These are phyloP conservation scores for Quercus phellos DNA, from an alignment of 331 rosid genomes.

Conservation along the genomic window DNA sequence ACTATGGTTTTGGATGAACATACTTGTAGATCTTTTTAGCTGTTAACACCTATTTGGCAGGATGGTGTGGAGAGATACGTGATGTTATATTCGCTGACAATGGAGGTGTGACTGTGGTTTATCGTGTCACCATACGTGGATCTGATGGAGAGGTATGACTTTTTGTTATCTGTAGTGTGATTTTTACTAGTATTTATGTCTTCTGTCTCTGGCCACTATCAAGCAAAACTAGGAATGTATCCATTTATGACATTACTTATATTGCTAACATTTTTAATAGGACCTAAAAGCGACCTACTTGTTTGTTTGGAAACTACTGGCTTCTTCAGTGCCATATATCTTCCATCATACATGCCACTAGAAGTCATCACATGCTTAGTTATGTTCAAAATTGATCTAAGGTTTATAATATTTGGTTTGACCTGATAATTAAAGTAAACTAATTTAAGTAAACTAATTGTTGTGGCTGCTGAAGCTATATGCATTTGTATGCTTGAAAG, in stretches of 20 bases:
- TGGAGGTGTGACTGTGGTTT: constrained; percentile 85
- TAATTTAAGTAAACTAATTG: not conserved
- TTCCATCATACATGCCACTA: not conserved
- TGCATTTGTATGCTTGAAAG: not conserved
- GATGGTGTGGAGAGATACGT: constrained; percentile 96
- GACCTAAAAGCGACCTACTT: not conserved
- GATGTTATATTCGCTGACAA: constrained; percentile 91
- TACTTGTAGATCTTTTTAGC: not conserved
- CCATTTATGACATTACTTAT: not conserved
- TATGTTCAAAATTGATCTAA: not conserved
- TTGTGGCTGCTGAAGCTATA: not conserved
- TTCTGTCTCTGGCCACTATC: not conserved
- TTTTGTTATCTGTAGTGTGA: not conserved
- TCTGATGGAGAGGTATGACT: constrained; percentile 87
- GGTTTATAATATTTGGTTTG: not conserved
- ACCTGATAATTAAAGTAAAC: not conserved
- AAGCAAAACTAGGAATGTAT: not conserved
- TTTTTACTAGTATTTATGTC: not conserved
- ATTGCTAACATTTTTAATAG: not conserved
- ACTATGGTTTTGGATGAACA: not conserved
- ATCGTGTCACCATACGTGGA: constrained; percentile 85
- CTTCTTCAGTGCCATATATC: not conserved
- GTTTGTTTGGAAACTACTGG: not conserved
- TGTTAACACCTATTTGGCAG: constrained; percentile 35
- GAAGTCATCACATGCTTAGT: not conserved